Base-by-base conservation (phyloP, 2,329 filamentous ascomycete species). In the Epichloe glyceriae region DNA sequence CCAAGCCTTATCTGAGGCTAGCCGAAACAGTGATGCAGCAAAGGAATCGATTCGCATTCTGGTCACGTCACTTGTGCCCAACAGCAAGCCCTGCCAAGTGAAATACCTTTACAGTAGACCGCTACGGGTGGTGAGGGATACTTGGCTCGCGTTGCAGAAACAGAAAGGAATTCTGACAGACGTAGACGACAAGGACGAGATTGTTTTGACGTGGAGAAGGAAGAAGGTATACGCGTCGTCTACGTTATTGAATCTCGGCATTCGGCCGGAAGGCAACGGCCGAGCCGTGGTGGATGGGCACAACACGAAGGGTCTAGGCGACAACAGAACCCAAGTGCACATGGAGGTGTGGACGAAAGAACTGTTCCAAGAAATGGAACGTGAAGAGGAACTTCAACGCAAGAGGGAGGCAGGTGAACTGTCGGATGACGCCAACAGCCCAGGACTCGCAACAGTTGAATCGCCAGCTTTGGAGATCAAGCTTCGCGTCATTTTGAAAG, bases 141-240 rank as follows among this genome's bases (percentile, higher is more conserved):
- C 78, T 12, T 96, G 88, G 86, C 79, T 85, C 58, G 67, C 71
- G 12, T 73, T 74, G 50, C 83, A 90, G 61, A 64, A 64, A 1
- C 75, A 65, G 2, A 65, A 70, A 2, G 62, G 64, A 1, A 47
- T 64, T 5, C 35, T 57, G 10, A 58, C 73, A 7, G 56, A 65
- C 2, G 57, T 64, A 2, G 70, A 75, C 3, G 63, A 74, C 22
- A 66, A 73, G 2, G 68, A 74, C 4, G 69, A 72, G 1, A 70
- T 94, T 17, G 85, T 93, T 58, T 74, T 97, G 50, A 93, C 87
- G 0, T 95, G 87, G 83, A 83, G 82, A 55, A 76, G 79, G 26
- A 79, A 79, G 52, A 79, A 80, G 53, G 67, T 95, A 3, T 95
- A 85, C 62, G 80, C 86, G 56, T 76, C 78, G n/a, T 87, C 86